Conservation (phyloP, 805 yeast genomes). For the Ogataea glucozyma region DNA sequence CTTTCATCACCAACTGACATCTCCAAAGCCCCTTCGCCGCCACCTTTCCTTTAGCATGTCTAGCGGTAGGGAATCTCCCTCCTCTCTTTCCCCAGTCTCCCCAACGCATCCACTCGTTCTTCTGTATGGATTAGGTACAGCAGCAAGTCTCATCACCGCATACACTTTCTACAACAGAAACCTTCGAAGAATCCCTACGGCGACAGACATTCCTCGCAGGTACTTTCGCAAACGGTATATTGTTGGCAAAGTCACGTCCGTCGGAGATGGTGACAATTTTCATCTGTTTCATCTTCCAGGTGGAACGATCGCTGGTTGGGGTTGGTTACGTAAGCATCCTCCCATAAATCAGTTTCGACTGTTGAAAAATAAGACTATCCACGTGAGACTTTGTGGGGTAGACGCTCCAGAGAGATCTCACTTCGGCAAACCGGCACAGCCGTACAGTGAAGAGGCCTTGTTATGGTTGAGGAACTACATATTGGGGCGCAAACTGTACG, state of each 20-base stretch:
- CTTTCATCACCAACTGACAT: neutral
- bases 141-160: constrained; percentile 41
- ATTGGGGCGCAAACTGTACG: constrained; percentile 64
- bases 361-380: constrained; percentile 67
- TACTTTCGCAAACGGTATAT: constrained; percentile 47
- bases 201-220: constrained; percentile 49
- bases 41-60: neutral
- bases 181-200: constrained; percentile 52
- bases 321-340: constrained; percentile 78
- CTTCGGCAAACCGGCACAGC: constrained; percentile 92
- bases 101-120: constrained; percentile 33
- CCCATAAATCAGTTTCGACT: constrained; percentile 42
- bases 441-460: constrained; percentile 80
- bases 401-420: constrained; percentile 97
- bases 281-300: constrained; percentile 94
- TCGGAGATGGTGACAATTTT: constrained; percentile 96
- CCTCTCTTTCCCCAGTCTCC: constrained; percentile 15
- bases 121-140: constrained; percentile 32
- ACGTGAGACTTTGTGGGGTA: constrained; percentile 83
- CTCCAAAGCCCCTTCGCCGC: neutral
- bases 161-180: constrained; percentile 45
- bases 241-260: constrained; percentile 79
- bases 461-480: constrained; percentile 70
- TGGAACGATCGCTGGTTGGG: constrained; percentile 87
- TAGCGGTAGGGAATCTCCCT: neutral